Percentiles rank a stretch among this genome's conserved stretches.
These are phyloP conservation scores for Cyberlindnera subsufficiens DNA, from an alignment of 805 yeast genomes.

Conservation along the genomic window DNA sequence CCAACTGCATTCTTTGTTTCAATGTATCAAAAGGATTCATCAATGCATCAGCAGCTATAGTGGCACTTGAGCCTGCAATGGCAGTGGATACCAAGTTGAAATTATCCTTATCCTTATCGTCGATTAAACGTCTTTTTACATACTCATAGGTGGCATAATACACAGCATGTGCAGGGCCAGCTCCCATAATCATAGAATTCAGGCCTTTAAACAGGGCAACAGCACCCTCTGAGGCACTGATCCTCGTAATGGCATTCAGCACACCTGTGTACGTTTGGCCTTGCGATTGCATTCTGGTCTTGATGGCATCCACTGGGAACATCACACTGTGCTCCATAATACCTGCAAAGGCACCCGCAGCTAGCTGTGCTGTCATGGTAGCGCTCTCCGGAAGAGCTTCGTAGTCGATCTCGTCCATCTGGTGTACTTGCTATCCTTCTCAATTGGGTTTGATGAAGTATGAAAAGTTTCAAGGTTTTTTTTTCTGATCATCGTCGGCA, in stretches of 20 bases:
- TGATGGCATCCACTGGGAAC: constrained; percentile 95
- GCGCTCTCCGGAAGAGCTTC: constrained; percentile 89
- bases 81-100: constrained; percentile 81
- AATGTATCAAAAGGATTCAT: constrained; percentile 97
- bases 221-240: constrained; percentile 86
- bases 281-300: constrained; percentile 79
- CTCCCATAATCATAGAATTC: constrained; percentile 85
- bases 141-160: constrained; percentile 92
- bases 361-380: constrained; percentile 70
- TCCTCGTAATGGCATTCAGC: constrained; percentile 61
- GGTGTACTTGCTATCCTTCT: not conserved
- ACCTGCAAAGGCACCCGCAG: constrained; percentile 98
- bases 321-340: constrained; percentile 96
- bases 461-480: no score
- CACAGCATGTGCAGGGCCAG: constrained; percentile 99
- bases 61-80: constrained; percentile 85
- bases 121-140: constrained; percentile 36
- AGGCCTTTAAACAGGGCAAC: constrained; percentile 90
- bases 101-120: constrained; percentile 27
- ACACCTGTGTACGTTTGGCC: constrained; percentile 34
- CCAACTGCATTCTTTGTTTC: constrained; percentile 88
- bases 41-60: constrained; percentile 87
- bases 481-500: no score
- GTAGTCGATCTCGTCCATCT: constrained; percentile 59
- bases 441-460: no score